Percentiles rank a stretch among this genome's conserved stretches.
Conservation (phyloP, 352 stramenopile species). For the Pythium pectinolyticum region DNA sequence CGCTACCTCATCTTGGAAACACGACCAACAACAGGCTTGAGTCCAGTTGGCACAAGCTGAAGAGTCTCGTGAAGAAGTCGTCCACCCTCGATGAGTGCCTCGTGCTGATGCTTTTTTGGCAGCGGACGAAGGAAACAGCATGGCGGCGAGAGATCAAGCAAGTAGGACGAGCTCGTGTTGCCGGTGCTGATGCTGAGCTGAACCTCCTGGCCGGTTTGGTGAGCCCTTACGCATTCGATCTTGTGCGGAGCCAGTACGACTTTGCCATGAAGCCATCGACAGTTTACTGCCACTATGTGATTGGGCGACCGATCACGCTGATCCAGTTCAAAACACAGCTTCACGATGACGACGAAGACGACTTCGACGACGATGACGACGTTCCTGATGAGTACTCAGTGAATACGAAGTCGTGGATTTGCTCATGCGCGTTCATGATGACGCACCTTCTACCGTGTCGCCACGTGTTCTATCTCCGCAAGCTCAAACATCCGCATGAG, state of each 20-base stretch:
- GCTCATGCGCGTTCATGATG: conserved; percentile 10
- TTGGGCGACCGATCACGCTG: background rate
- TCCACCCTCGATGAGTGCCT: background rate
- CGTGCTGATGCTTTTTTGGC: background rate
- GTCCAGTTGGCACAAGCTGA: conserved; percentile 18
- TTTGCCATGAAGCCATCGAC: conserved; percentile 12
- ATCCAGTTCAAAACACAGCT: background rate
- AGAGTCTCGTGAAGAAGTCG: background rate
- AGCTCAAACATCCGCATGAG: background rate
- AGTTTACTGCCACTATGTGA: background rate
- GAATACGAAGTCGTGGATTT: conserved; percentile 1
- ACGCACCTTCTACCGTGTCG: conserved; percentile 4
- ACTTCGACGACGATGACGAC: background rate
- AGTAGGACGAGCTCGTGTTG: background rate
- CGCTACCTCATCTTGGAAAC: conserved; percentile 4
- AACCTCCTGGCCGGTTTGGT: conserved; percentile 5
- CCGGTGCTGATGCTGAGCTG: background rate
- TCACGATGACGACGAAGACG: conserved; percentile 2
- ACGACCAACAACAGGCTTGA: conserved; percentile 14
- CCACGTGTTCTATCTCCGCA: conserved; percentile 4
- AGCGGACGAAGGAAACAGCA: background rate
- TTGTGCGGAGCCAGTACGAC: conserved; percentile 7
- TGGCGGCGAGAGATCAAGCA: background rate
- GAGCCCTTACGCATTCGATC: background rate
- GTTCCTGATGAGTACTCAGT: conserved; percentile 7